Evolutionary conservation across 2,329 filamentous ascomycete genomes (phyloP), one percentile per base, ranked within the genome.

Genomic region (Chaetomium globosum): DNA sequence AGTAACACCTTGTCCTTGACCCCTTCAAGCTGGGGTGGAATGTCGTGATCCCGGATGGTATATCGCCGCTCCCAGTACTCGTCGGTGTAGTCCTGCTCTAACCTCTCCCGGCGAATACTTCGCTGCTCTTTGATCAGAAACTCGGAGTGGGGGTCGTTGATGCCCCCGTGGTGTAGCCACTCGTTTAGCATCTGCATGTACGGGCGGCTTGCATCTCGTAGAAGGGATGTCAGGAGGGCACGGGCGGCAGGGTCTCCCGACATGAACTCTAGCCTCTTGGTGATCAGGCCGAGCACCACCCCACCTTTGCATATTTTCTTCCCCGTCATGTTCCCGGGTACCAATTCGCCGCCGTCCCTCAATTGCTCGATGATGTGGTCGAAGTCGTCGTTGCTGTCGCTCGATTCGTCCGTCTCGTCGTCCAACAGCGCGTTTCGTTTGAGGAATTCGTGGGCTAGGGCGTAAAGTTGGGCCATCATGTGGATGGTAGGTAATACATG

Each of bases 101-200:
- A 81, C 65, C 91, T 86, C 75, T 98, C 95, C 49, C 95, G 87
- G 65, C 90, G 89, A 72, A 99, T 97, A 73, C 93, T 97, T 77
- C 94, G 96, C 72, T 97, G 92, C 76, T 98, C 95, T 74, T 96
- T 96, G 74, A 99, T 89, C 61, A 99, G 80, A 71, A 99, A 99
- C 76, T 99, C 95, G 1, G 89, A 86, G 75, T 98, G 94, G 0
- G 93, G 92, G 75, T 99, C 95, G 73, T 90, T 92, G 76, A 99
- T 98, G 57, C 90, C 92, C 48, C 95, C 95, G 74, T 96, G 94
- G 74, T 99, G 95, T 19, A 99, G 81, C 95, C 95, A 99, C 76
- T 98, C 94, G 73, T 99, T 99, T 67, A 99, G 81, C 95, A 99
- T 99, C 51, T 86, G 85, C 93, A 98, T 97, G 75, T 99, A 99